These are phyloP conservation scores for Aschersonia sp. DNA, from an alignment of 2,329 filamentous ascomycete genomes.

Conservation along the genomic window DNA sequence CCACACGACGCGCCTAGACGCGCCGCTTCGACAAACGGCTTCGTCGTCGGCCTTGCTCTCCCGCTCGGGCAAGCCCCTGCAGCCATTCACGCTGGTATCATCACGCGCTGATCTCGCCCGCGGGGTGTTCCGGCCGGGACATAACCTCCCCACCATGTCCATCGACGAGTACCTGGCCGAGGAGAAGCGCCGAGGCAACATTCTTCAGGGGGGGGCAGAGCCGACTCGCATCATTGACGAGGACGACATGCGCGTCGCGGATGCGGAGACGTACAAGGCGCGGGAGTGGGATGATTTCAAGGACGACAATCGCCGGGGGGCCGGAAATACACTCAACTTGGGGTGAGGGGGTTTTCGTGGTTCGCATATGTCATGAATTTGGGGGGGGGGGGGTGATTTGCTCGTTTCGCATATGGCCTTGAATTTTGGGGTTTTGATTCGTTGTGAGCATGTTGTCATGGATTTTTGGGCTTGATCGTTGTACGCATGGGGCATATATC, in stretches of 20 bases:
- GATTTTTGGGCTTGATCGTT: too few relatives aligned
- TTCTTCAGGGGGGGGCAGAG: slow-evolving; percentile 82
- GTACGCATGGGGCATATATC: too few relatives aligned
- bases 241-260: slow-evolving; percentile 76
- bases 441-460: too few relatives aligned
- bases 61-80: slow-evolving; percentile 66
- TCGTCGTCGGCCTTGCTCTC: slow-evolving; percentile 49
- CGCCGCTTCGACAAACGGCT: slow-evolving; percentile 29
- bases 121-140: slow-evolving; percentile 78
- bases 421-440: too few relatives aligned
- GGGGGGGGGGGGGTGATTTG: too few relatives aligned
- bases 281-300: slow-evolving; percentile 90
- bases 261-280: slow-evolving; percentile 85
- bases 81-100: slow-evolving; percentile 78
- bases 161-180: slow-evolving; percentile 97
- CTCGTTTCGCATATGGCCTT: too few relatives aligned
- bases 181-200: slow-evolving; percentile 68
- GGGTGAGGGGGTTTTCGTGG: slow-evolving; percentile 25
- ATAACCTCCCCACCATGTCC: slow-evolving; percentile 91
- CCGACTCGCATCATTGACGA: slow-evolving; percentile 66
- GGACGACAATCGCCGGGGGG: slow-evolving; percentile 75
- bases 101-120: slow-evolving; percentile 60
- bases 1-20: slow-evolving; percentile 41
- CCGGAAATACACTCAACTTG: slow-evolving; percentile 72
- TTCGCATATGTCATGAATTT: not conserved